Evolutionary conservation across 1,284 basidiomycete genomes (phyloP).

Genomic region (Cystodermella granulosa): DNA sequence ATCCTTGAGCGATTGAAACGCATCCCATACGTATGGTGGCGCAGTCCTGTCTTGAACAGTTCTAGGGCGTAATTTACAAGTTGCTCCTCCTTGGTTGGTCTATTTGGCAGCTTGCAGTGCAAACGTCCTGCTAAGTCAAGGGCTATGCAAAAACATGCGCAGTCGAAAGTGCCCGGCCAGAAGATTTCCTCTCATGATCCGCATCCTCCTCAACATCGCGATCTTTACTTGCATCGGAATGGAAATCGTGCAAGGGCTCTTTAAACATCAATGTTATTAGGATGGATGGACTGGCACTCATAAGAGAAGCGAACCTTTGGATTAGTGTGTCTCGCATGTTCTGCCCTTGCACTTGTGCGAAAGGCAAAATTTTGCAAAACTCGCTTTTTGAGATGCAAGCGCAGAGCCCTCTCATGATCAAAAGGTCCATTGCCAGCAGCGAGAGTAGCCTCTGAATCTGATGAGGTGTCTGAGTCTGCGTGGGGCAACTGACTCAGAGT

Average conservation of each 20-base stretch:
- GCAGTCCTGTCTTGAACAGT: too few species aligned
- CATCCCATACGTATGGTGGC: too few species aligned
- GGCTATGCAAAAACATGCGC: constrained; percentile 4
- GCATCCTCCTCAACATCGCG: constrained; percentile 57
- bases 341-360: constrained; percentile 44
- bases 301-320: constrained; percentile 18
- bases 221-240: constrained; percentile 60
- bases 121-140: constrained; percentile 30
- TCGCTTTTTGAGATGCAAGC: constrained; percentile 39
- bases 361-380: too few species aligned
- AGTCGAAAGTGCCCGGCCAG: constrained; percentile 10
- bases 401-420: constrained; percentile 45
- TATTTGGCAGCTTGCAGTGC: constrained; percentile 53
- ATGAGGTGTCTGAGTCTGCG: not conserved
- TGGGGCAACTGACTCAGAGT: constrained; percentile 19
- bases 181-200: constrained; percentile 59
- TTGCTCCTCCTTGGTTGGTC: too few species aligned
- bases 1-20: too few species aligned
- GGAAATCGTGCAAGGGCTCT: constrained; percentile 48
- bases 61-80: too few species aligned
- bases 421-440: constrained; percentile 36
- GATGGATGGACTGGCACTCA: not conserved
- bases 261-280: not conserved
- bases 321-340: constrained; percentile 42
- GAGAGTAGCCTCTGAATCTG: constrained; percentile 20